Base-by-base conservation (phyloP, 192 early-diverging fungal species). In the Podila horticola region DNA sequence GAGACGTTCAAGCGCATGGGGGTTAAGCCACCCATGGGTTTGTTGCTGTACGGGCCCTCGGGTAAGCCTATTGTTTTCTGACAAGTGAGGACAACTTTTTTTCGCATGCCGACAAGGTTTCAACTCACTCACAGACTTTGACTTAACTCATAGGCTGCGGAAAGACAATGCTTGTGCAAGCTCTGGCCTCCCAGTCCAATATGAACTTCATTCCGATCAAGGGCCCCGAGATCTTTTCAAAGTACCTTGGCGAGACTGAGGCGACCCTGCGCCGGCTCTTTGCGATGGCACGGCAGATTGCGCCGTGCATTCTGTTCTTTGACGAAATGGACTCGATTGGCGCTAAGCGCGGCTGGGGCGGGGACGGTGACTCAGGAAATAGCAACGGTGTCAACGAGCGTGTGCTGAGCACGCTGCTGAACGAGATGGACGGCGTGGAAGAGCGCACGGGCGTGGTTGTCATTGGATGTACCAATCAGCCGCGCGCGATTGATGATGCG, bases 341-440 rank as follows among this genome's bases (percentile, higher is more conserved):
- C 3, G 87, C 92, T n/a, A 90, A 93, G 66, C 84, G 98, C 84
- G 93, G 92, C 83, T 65, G 77, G 63, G 60, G 50, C 26, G 64
- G 59, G 19, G 90, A 86, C 17, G 86, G 81, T 68, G 83, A 87
- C 30, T 75, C 89, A 64, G 87, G 86, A 33, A 87, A 87, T 20
- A 82, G 88, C 26, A 94, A 93, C n/a, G 90, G 96, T 0, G 93
- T 97, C 0, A 93, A 93, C 75, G 94, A 97, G 71, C 90, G 97
- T 20, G 91, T 98, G 2, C 86, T 99, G 13, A 97, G 95, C 60
- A 96, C 97, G 11, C 77, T 99, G 11, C 87, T 99, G 50, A 99
- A 99, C 74, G 98, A 99, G 83, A 97, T 99, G 93, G 98, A 99
- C 79, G 98, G 98, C 36, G 93, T 99, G 19, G 94, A 98, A 68